These are phyloP conservation scores for Candida smagusa DNA, from an alignment of 1,139 yeast species.

Conservation along the genomic window DNA sequence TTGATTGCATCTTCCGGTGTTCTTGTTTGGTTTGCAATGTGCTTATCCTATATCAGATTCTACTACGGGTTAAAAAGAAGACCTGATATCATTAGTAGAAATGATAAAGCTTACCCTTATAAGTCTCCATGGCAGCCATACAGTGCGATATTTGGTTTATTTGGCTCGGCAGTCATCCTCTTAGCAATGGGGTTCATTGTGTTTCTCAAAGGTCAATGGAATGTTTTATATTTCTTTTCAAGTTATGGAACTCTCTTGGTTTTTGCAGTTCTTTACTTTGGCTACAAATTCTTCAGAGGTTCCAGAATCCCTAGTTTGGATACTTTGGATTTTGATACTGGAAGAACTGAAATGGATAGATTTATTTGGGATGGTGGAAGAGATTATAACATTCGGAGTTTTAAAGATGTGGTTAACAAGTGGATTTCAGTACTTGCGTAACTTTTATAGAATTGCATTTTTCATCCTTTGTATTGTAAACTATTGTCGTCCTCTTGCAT, in stretches of 20 bases:
- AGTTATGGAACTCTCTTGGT: constrained; percentile 64
- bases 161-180: constrained; percentile 54
- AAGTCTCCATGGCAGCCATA: constrained; percentile 77
- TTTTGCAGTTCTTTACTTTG: constrained; percentile 50
- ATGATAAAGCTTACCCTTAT: constrained; percentile 71
- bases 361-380: constrained; percentile 68
- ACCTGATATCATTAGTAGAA: constrained; percentile 62
- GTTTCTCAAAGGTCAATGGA: constrained; percentile 61
- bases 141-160: constrained; percentile 63
- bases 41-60: constrained; percentile 67
- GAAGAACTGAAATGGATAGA: constrained; percentile 71
- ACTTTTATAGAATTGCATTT: constrained; percentile 1
- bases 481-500: neutral
- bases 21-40: constrained; percentile 80
- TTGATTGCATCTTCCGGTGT: constrained; percentile 70
- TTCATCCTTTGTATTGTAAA: no score
- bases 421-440: constrained; percentile 37
- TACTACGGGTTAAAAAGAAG: constrained; percentile 63
- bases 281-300: constrained; percentile 54
- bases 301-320: constrained; percentile 60
- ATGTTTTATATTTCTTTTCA: constrained; percentile 59
- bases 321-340: constrained; percentile 72
- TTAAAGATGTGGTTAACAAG: constrained; percentile 36
- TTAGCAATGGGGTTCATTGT: constrained; percentile 70
- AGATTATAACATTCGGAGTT: constrained; percentile 35